These are phyloP conservation scores for Aspergillus ochraceus DNA, from an alignment of 2,329 filamentous ascomycete genomes.

Conservation along the genomic window DNA sequence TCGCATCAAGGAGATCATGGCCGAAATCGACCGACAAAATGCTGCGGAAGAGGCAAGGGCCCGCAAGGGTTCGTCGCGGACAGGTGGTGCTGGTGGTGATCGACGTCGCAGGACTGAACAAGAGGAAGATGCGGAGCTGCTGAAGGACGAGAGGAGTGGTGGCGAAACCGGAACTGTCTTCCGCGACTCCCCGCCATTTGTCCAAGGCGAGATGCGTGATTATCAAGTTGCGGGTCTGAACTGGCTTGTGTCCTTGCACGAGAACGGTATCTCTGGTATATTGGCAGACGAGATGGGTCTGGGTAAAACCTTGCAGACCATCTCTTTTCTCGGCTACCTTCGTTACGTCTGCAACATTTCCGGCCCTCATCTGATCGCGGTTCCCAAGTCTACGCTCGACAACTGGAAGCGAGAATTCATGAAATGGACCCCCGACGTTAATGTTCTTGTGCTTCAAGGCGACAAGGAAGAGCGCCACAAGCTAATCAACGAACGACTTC, in stretches of 20 bases:
- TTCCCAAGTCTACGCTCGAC: conserved; percentile 95
- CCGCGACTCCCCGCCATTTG: conserved; percentile 87
- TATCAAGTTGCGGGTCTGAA: conserved; percentile 96
- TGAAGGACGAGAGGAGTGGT: conserved; percentile 84
- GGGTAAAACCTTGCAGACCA: conserved; percentile 96
- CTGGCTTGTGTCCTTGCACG: conserved; percentile 95
- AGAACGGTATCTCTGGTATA: conserved; percentile 98
- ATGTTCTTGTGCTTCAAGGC: conserved; percentile 90
- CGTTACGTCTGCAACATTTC: conserved; percentile 86
- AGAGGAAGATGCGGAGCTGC: conserved; percentile 89
- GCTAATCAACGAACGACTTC: conserved; percentile 86
- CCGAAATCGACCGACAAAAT: conserved; percentile 92
- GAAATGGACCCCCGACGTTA: conserved; percentile 92
- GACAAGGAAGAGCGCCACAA: conserved; percentile 88
- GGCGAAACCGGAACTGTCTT: conserved; percentile 86
- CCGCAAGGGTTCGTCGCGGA: conserved; percentile 73
- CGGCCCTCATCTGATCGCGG: conserved; percentile 85
- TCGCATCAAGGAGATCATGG: conserved; percentile 89
- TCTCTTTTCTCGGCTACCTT: conserved; percentile 92
- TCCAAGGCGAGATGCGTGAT: conserved; percentile 87
- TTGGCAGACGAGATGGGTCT: conserved; percentile 98
- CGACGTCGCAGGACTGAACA: conserved; percentile 88
- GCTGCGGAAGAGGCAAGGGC: conserved; percentile 66
- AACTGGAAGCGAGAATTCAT: conserved; percentile 97
- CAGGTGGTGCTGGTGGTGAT: conserved; percentile 79